phyloP scores from a whole-genome alignment of 192 early-diverging fungal species.

The Obelidium mucronatum region DNA sequence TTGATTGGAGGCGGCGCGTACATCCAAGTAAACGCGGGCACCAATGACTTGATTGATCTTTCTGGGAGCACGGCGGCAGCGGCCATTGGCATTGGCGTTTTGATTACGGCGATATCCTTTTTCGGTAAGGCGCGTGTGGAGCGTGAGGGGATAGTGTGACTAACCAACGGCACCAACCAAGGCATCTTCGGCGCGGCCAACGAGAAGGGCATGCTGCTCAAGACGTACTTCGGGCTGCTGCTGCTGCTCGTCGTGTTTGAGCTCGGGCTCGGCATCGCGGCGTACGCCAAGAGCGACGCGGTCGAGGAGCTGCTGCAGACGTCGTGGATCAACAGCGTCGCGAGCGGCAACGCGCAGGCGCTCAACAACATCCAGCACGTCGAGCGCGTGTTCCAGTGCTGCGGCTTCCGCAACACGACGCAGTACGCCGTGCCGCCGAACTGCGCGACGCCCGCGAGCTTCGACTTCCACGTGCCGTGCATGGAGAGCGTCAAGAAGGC shows the following conservation, averaged over 20 bases:
- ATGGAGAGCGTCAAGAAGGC: slow-evolving; percentile 28
- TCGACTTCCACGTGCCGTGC: slow-evolving; percentile 37
- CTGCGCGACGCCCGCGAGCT: slow-evolving; percentile 30
- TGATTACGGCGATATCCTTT: slow-evolving; percentile 62
- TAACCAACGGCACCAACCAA: too few species aligned
- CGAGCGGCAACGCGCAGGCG: not conserved
- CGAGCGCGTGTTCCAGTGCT: slow-evolving; percentile 50
- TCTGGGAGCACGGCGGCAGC: slow-evolving; percentile 47
- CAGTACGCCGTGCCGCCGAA: slow-evolving; percentile 44
- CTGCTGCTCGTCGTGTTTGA: slow-evolving; percentile 60
- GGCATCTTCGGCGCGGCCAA: slow-evolving; percentile 64
- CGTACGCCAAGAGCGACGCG: slow-evolving; percentile 55
- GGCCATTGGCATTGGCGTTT: slow-evolving; percentile 58
- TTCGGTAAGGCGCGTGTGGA: too few species aligned
- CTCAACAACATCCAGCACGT: slow-evolving; percentile 30
- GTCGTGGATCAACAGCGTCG: slow-evolving; percentile 73
- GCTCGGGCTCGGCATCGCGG: slow-evolving; percentile 58
- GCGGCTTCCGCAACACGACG: slow-evolving; percentile 48
- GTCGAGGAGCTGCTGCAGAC: slow-evolving; percentile 73
- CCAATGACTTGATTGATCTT: slow-evolving; percentile 50
- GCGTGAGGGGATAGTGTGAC: too few species aligned
- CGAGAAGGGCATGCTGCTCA: slow-evolving; percentile 68
- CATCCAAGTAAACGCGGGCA: slow-evolving; percentile 42
- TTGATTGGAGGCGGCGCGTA: slow-evolving; percentile 60
- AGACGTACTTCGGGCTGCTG: slow-evolving; percentile 65